These are phyloP conservation scores for Cryphonectria nitschkei DNA, from an alignment of 2,329 filamentous ascomycete species.

Conservation along the genomic window DNA sequence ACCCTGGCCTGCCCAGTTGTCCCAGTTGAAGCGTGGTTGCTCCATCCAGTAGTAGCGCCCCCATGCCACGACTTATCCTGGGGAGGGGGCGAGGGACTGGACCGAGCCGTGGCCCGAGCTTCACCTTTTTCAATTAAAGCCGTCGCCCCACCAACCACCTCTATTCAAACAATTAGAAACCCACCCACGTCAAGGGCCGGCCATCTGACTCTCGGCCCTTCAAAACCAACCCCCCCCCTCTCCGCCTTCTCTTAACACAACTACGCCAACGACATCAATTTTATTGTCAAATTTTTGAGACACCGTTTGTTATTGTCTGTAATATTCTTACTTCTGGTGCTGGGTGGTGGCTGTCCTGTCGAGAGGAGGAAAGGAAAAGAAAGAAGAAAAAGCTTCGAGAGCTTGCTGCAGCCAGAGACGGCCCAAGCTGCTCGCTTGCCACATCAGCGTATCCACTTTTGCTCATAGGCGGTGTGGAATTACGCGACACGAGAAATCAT, in stretches of 20 bases:
- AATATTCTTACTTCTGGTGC: not conserved
- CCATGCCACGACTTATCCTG: constrained; percentile 1
- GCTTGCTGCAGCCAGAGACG: constrained; percentile 7
- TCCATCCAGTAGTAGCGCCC: not conserved
- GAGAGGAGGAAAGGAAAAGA: not conserved
- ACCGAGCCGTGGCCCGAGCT: constrained; percentile 5
- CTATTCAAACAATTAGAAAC: constrained; percentile 19
- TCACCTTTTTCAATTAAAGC: constrained; percentile 7
- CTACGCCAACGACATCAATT: constrained; percentile 1
- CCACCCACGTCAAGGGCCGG: not conserved
- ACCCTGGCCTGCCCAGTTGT: constrained; percentile 7
- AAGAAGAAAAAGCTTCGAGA: not conserved
- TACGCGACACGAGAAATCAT: constrained; percentile 39
- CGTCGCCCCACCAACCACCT: constrained; percentile 20
- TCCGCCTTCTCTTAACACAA: not conserved
- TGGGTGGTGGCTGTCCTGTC: constrained; percentile 10
- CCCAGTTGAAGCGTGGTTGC: not conserved
- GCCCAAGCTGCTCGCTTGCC: constrained; percentile 13
- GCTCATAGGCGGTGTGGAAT: constrained; percentile 14
- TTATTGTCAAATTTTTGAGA: constrained; percentile 1
- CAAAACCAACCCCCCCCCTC: not conserved
- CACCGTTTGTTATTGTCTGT: not conserved
- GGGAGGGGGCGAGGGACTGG: not conserved
- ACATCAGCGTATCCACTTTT: constrained; percentile 23
- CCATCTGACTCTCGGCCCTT: not conserved